Conservation (phyloP, 2,329 filamentous ascomycete genomes). For the Beauveria scarabaeidicola region DNA sequence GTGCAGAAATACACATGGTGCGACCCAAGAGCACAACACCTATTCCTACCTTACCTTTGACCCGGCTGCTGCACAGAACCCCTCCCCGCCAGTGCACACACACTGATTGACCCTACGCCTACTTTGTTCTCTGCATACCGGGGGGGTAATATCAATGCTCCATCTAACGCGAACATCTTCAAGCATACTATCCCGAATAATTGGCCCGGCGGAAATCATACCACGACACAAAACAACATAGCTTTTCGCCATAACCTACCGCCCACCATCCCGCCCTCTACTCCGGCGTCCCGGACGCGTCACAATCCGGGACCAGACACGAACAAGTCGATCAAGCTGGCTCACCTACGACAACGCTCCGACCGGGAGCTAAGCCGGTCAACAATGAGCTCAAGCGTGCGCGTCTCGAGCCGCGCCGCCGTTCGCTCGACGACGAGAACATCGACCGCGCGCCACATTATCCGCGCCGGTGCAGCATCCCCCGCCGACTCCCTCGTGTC, state of each 20-base stretch:
- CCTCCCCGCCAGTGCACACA: constrained; percentile 10
- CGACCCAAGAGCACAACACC: constrained; percentile 7
- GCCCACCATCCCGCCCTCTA: background rate
- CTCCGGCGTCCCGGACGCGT: constrained; percentile 9
- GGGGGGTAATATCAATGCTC: constrained; percentile 5
- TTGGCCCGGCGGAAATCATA: background rate
- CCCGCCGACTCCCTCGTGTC: constrained; percentile 59
- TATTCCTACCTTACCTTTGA: background rate
- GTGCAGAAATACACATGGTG: constrained; percentile 1
- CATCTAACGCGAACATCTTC: background rate
- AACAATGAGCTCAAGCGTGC: constrained; percentile 22
- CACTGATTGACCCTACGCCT: constrained; percentile 7
- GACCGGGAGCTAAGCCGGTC: constrained; percentile 29
- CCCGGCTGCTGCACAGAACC: constrained; percentile 1
- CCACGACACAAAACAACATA: background rate
- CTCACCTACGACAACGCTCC: constrained; percentile 28
- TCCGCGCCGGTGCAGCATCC: constrained; percentile 45
- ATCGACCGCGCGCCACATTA: constrained; percentile 19
- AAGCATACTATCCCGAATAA: background rate
- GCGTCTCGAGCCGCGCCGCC: constrained; percentile 18
- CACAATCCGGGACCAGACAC: constrained; percentile 5
- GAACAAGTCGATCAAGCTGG: constrained; percentile 22
- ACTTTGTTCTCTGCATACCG: background rate
- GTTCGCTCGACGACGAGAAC: constrained; percentile 17
- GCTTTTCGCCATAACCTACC: background rate